A percentile compares a stretch with the other conserved stretches of the same genome.
phyloP scores from a whole-genome alignment of 1,284 basidiomycete genomes.

The Rhodotorula sp. region DNA sequence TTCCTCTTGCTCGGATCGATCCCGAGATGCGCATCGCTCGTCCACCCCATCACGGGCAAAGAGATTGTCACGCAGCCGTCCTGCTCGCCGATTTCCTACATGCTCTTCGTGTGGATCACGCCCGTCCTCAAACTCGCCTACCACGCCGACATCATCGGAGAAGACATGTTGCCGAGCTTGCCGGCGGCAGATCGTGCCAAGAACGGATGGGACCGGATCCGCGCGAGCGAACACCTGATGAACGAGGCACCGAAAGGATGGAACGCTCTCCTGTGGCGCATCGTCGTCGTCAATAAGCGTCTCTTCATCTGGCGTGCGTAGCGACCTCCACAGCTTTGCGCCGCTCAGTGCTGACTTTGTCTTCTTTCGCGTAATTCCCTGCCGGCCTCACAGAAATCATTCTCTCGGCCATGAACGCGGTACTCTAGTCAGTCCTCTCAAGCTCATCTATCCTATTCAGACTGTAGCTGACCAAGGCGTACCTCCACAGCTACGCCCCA shows the following conservation, averaged over 20 bases:
- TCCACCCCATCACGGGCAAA: slow-evolving; percentile 4
- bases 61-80: slow-evolving; percentile 18
- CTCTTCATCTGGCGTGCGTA: slow-evolving; percentile 41
- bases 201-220: slow-evolving; percentile 33
- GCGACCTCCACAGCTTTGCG: too few relatives aligned
- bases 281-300: slow-evolving; percentile 48
- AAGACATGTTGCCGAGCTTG: slow-evolving; percentile 37
- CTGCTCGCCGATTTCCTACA: slow-evolving; percentile 34
- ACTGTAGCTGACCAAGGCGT: background rate
- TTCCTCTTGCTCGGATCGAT: slow-evolving; percentile 59
- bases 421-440: slow-evolving; percentile 40
- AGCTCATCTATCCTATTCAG: background rate
- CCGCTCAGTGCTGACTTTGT: background rate
- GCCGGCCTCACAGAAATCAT: slow-evolving; percentile 53
- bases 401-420: slow-evolving; percentile 63
- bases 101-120: slow-evolving; percentile 42
- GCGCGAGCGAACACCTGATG: background rate
- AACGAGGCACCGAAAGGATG: slow-evolving; percentile 24
- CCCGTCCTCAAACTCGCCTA: slow-evolving; percentile 28
- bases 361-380: slow-evolving; percentile 46
- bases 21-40: slow-evolving; percentile 51
- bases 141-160: slow-evolving; percentile 25
- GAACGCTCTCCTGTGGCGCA: slow-evolving; percentile 46
- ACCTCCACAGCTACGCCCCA: slow-evolving; percentile 60
- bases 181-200: slow-evolving; percentile 33